Conservation (phyloP, 2,329 filamentous ascomycete species). For the Penicillium sp. region DNA sequence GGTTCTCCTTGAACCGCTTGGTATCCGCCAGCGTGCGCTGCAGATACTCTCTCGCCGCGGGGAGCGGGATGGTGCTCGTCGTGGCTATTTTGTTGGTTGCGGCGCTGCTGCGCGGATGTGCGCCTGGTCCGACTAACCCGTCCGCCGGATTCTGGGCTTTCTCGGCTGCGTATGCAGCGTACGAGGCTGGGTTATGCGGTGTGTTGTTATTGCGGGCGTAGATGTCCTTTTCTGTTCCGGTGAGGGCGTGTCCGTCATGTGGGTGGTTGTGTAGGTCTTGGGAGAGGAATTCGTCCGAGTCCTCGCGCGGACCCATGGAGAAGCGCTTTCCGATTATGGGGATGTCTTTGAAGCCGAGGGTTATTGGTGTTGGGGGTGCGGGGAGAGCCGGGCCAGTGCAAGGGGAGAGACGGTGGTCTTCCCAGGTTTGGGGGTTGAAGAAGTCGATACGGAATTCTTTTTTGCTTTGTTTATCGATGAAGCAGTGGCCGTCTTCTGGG, state of each 20-base stretch:
- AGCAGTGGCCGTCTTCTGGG: slow-evolving; percentile 83
- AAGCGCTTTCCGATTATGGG: slow-evolving; percentile 43
- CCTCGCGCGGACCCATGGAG: slow-evolving; percentile 26
- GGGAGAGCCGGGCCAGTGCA: slow-evolving; percentile 70
- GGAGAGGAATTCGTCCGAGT: slow-evolving; percentile 21
- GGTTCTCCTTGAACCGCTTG: slow-evolving; percentile 73
- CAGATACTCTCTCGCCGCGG: slow-evolving; percentile 66
- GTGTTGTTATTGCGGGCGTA: not conserved
- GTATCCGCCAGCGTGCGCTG: slow-evolving; percentile 69
- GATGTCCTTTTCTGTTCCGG: slow-evolving; percentile 14
- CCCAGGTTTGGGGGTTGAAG: slow-evolving; percentile 76
- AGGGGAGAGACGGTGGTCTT: slow-evolving; percentile 73
- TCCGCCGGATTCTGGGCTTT: slow-evolving; percentile 30
- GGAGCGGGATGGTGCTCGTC: slow-evolving; percentile 50
- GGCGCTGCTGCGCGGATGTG: slow-evolving; percentile 27
- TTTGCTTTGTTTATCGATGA: slow-evolving; percentile 77
- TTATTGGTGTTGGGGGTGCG: slow-evolving; percentile 44
- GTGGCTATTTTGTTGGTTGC: slow-evolving; percentile 36
- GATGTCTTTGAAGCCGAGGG: slow-evolving; percentile 35
- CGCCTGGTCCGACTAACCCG: slow-evolving; percentile 27
- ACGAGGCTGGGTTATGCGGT: slow-evolving; percentile 13
- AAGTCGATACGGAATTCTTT: slow-evolving; percentile 83
- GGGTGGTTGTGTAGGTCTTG: slow-evolving; percentile 19
- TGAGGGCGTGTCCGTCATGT: not conserved
- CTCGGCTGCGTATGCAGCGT: slow-evolving; percentile 9